phyloP scores from a whole-genome alignment of 257 asterid genomes.

The Solanum sitiens region DNA sequence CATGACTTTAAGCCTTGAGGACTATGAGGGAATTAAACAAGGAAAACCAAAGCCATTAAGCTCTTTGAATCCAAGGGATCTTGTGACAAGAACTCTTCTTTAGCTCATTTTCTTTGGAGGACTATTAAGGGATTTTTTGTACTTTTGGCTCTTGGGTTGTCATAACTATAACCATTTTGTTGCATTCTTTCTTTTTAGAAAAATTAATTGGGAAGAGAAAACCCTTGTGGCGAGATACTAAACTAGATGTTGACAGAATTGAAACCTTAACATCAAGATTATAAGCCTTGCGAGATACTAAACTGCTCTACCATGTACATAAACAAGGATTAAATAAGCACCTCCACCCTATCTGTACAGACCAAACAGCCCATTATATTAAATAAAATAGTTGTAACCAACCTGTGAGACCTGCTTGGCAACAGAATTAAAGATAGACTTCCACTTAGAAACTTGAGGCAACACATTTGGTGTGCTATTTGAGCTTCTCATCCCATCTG shows the following conservation, averaged over 20 bases:
- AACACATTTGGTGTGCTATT: slow-evolving; percentile 29
- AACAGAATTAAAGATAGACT: slow-evolving; percentile 2
- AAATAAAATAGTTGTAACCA: not conserved
- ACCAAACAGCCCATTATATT: not conserved
- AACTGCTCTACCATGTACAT: not conserved
- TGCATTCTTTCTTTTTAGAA: not conserved
- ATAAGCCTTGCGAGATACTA: not conserved
- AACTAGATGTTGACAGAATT: not conserved
- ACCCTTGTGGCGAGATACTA: not conserved
- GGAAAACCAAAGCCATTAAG: not conserved
- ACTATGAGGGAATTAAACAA: not conserved
- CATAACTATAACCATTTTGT: not conserved
- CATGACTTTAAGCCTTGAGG: not conserved
- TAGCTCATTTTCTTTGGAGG: not conserved
- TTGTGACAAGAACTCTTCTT: not conserved
- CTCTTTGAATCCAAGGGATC: not conserved
- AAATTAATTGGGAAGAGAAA: not conserved
- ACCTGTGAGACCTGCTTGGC: slow-evolving; percentile 12
- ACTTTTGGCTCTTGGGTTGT: not conserved
- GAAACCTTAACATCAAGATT: not conserved
- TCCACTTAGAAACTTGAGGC: slow-evolving; percentile 75
- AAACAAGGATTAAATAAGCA: not conserved
- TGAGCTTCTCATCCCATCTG: slow-evolving; percentile 51
- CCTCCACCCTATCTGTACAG: not conserved
- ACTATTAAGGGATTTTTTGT: not conserved